A percentile compares a stretch with the other conserved stretches of the same genome.
Evolutionary conservation across 2,329 filamentous ascomycete genomes (phyloP).

Genomic region (Neophaeococcomyces aloes): DNA sequence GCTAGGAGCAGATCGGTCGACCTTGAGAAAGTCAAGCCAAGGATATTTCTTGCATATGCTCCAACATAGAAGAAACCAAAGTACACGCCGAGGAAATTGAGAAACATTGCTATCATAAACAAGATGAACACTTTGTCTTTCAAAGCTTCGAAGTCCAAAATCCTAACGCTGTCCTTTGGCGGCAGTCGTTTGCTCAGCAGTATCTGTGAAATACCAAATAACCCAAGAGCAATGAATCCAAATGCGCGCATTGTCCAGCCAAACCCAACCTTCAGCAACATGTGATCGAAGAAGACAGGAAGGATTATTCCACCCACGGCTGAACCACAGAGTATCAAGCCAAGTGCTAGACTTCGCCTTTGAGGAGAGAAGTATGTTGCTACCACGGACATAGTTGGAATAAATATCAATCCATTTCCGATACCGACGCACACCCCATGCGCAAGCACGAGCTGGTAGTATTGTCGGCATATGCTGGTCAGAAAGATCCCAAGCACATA

Average conservation of each 20-base stretch:
- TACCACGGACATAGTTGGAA: conserved; percentile 45
- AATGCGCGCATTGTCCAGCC: conserved; percentile 53
- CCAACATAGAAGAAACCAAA: conserved; percentile 43
- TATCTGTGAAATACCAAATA: conserved; percentile 18
- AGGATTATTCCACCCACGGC: conserved; percentile 54
- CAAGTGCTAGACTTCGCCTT: conserved; percentile 50
- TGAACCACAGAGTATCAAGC: conserved; percentile 49
- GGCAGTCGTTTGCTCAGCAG: conserved; percentile 41
- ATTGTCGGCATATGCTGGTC: conserved; percentile 37
- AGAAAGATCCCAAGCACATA: conserved; percentile 41
- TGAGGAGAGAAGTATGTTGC: conserved; percentile 50
- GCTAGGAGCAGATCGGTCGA: conserved; percentile 46
- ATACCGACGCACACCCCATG: conserved; percentile 50
- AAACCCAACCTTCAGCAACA: conserved; percentile 52
- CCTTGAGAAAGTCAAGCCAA: conserved; percentile 40
- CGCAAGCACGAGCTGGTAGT: conserved; percentile 40
- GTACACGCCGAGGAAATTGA: conserved; percentile 43
- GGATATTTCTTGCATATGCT: conserved; percentile 30
- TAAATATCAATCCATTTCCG: conserved; percentile 46
- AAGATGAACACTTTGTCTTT: conserved; percentile 39
- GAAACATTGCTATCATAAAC: conserved; percentile 34
- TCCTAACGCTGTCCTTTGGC: conserved; percentile 38
- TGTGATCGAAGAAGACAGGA: conserved; percentile 45
- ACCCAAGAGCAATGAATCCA: conserved; percentile 43
- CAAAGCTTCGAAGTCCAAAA: conserved; percentile 44